Conservation (phyloP, 495 filamentous ascomycete genomes). For the Hyaloscypha bicolor region DNA sequence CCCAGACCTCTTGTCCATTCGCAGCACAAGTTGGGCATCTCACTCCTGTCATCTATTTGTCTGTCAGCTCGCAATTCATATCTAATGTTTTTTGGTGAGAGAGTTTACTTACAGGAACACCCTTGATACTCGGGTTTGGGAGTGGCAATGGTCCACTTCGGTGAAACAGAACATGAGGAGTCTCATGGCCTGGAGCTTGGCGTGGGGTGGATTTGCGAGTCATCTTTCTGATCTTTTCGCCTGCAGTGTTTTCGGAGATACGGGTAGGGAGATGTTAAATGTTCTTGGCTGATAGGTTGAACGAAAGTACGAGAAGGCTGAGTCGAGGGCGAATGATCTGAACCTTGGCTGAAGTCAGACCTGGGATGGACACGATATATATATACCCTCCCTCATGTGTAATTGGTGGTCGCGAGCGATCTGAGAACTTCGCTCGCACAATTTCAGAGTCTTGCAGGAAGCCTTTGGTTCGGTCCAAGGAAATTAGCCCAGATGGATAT, state of each 20-base stretch:
- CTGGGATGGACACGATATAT: not conserved
- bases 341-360: slow-evolving; percentile 1
- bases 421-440: no score
- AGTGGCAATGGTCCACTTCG: slow-evolving; percentile 3
- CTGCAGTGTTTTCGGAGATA: not conserved
- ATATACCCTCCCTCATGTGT: slow-evolving; percentile 6
- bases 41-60: slow-evolving; percentile 32
- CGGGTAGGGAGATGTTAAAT: not conserved
- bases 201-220: not conserved
- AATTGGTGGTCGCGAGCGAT: no score
- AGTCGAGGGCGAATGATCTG: not conserved
- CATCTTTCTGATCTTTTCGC: not conserved
- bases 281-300: not conserved
- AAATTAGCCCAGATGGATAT: not conserved
- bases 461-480: not conserved
- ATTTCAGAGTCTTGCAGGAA: not conserved
- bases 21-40: slow-evolving; percentile 40
- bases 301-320: not conserved
- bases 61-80: slow-evolving; percentile 13
- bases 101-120: slow-evolving; percentile 12
- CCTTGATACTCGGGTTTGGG: slow-evolving; percentile 18
- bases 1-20: slow-evolving; percentile 53
- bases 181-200: not conserved
- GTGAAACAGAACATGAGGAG: not conserved
- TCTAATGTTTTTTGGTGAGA: not conserved